phyloP scores from a whole-genome alignment of 2,329 filamentous ascomycete genomes.

The Colletotrichum tofieldiae region DNA sequence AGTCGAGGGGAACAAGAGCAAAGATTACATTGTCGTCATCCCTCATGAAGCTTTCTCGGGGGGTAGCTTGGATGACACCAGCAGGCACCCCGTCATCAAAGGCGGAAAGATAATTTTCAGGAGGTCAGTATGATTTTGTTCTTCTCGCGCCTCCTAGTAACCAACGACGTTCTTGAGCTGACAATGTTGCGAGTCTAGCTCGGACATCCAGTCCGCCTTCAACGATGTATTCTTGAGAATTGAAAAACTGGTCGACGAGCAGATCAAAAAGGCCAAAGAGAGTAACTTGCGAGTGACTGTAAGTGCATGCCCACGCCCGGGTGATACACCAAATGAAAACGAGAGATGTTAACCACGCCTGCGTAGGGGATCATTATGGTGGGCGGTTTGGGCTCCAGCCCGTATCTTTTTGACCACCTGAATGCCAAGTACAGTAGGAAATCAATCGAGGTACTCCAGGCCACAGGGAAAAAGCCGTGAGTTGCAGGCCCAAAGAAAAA shows the following conservation, averaged over 20 bases:
- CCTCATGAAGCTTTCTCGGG: background rate
- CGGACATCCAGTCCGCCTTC: constrained; percentile 47
- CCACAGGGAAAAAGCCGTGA: constrained; percentile 51
- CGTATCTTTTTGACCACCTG: constrained; percentile 49
- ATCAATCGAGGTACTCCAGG: constrained; percentile 48
- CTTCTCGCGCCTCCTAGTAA: too few species aligned
- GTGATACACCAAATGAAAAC: background rate
- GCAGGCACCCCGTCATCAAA: background rate
- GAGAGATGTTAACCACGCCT: too few species aligned
- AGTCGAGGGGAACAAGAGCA: background rate
- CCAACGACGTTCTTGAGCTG: too few species aligned
- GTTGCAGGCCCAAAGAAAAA: background rate
- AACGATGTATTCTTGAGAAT: constrained; percentile 45
- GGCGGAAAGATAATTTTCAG: background rate
- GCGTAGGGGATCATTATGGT: constrained; percentile 55
- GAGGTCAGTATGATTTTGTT: background rate
- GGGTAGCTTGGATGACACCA: background rate
- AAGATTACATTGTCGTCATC: background rate
- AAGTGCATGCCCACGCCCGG: constrained; percentile 46
- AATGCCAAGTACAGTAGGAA: constrained; percentile 20
- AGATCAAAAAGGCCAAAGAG: constrained; percentile 39
- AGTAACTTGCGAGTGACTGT: constrained; percentile 41
- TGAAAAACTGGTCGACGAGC: constrained; percentile 45
- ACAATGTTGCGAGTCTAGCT: background rate
- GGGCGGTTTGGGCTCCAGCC: constrained; percentile 55